Base-by-base conservation (phyloP, 495 filamentous ascomycete species). In the Daldinia childiae region DNA sequence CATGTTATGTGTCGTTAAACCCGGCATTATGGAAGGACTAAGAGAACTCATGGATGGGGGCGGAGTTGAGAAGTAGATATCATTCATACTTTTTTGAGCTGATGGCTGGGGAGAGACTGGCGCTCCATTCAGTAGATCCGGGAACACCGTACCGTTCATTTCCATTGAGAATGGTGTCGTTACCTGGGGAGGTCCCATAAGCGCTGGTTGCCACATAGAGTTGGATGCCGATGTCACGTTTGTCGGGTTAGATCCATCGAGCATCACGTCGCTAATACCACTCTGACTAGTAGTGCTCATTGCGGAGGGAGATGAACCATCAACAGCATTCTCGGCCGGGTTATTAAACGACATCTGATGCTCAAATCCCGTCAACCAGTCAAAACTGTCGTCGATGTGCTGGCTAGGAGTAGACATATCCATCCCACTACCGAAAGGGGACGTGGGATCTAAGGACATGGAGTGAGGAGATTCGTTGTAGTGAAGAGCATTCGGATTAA, bases 401-500 rank as follows among this genome's bases (percentile, higher is more conserved):
- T 84, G 85, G 71, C 71, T 76, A 6, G 71, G 66, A 54, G 76
- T 74, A 55, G 76, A 75, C 81, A 93, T 83, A 59, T 87, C 88
- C 56, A 90, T 87, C 57, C 84, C 88, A 64, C 87, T 88, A 19
- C 87, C 84, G 77, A 92, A 95, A 3, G 92, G 92, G 32, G 93
- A 94, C 7, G 88, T 84, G 26, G 90, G 86, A 65, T 94, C 92
- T 51, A 93, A 79, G 15, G 87, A 85, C 83, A 90, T 90, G 41
- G 85, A 86, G 57, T 89, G 90, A 24, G 93, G 93, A 14, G 93
- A 93, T 76, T 93, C 92, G 75, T 86, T 92, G 77, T 95, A 95
- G 79, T 98, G 95, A 57, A 99, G 88, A 74, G 97, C 94, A 69
- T 94, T 94, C 17, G 95, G 95, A 79, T 99, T 98, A 80, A 99